Percentiles rank a stretch among this genome's conserved stretches.
These are phyloP conservation scores for Berberis vulgaris DNA, from an alignment of 164 flowering plant genomes.

Conservation along the genomic window DNA sequence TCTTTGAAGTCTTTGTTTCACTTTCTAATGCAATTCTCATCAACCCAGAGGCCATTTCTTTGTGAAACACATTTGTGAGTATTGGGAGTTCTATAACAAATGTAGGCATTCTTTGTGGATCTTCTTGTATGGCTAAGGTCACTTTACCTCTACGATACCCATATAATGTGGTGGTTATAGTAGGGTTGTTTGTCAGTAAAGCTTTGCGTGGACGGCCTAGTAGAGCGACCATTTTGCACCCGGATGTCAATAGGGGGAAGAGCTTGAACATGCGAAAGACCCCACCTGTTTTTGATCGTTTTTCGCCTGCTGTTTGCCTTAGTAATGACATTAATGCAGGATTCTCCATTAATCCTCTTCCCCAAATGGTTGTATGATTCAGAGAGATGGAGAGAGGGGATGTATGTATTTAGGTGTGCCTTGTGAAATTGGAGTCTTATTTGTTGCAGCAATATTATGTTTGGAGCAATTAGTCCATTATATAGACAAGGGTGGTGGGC, in stretches of 20 bases:
- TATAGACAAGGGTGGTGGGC: too few species aligned
- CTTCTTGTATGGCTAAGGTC: conserved; percentile 62
- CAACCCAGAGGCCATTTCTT: conserved; percentile 62
- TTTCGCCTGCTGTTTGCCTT: conserved; percentile 27
- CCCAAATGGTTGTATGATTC: conserved; percentile 4
- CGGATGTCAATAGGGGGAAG: conserved; percentile 63
- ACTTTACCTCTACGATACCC: conserved; percentile 66
- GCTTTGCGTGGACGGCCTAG: conserved; percentile 52
- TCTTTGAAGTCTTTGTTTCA: conserved; percentile 53
- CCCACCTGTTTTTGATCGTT: conserved; percentile 32
- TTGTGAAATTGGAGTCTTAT: too few species aligned
- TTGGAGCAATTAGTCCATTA: too few species aligned
- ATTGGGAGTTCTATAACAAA: conserved; percentile 77
- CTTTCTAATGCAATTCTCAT: conserved; percentile 72
- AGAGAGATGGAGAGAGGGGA: too few species aligned
- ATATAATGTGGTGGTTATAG: conserved; percentile 57
- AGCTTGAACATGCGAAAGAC: conserved; percentile 71
- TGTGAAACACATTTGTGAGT: conserved; percentile 40
- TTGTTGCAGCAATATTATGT: too few species aligned
- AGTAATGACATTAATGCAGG: conserved; percentile 46
- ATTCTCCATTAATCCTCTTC: conserved; percentile 51
- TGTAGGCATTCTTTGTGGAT: conserved; percentile 50
- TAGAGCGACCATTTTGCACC: conserved; percentile 79
- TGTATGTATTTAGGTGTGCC: too few species aligned
- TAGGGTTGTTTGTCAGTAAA: conserved; percentile 30